Evolutionary conservation across 345 rosid genomes (phyloP), one percentile per base, ranked within the genome.

Genomic region (Triadica sebifera): DNA sequence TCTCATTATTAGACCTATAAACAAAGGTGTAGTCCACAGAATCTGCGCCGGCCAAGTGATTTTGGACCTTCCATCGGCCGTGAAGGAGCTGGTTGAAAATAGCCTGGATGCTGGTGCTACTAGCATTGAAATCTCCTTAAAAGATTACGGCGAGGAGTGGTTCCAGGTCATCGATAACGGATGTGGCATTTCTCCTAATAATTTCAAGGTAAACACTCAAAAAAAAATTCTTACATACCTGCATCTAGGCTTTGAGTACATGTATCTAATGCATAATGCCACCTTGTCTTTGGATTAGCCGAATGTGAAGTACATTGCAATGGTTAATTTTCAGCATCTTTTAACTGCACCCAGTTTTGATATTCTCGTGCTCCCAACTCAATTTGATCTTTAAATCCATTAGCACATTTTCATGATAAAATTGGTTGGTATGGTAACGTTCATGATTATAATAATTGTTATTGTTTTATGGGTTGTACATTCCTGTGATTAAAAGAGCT

Each of bases 61-160:
- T 58, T 24, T 58, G 47, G 47, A 43, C 47, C 47, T 43, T 10
- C 5, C 94, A 9, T 89, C 97, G 7, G 99, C 99, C 67, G 89
- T 95, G 46, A 95, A 95, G 89, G 99, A 95, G 88, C 88, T 95
- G 20, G 93, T 95, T 15, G 99, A 95, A 80, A 95, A 95, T 84
- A 93, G 99, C 85, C 80, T 95, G 81, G 99, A 95, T 80, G 94
- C 99, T 17, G 97, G 97, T 16, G 98, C 98, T 65, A 89, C 98
- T 69, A 79, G 83, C 83, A 78, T 95, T 60, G 98, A 95, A 81
- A 81, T 95, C 62, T 79, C 86, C 70, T 87, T 95, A 78, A 90
- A 91, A 66, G 98, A 89, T 29, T 84, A 88, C 62, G 99, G 99
- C 10, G 83, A 78, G 75, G 98, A 95, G 70, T 84, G 83, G 65